Evolutionary conservation across 2,329 filamentous ascomycete species (phyloP), one percentile per base, ranked within the genome.

Genomic region (Decorospora gaudefroyi): DNA sequence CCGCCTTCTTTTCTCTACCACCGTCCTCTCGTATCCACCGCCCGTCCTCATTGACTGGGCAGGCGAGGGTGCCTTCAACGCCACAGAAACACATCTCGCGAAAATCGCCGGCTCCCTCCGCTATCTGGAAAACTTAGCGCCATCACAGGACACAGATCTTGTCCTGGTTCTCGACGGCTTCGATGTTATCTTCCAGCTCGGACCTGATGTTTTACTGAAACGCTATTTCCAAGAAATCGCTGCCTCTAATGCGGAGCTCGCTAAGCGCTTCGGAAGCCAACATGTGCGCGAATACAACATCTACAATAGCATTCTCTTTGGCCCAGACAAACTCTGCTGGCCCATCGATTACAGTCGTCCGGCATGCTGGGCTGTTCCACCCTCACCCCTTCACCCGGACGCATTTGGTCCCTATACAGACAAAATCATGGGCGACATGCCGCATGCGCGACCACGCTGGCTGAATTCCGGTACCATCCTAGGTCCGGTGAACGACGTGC

Each of bases 361-460:
- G 22, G 35, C 35, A 18, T 38, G 35, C 17, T 38, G 35, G 35
- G 26, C 26, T 15, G 35, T 38, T 6, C 35, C 35, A 21, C 16
- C 10, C 18, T 38, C 35, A 19, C 25, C 35, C 12, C 35, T 38
- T 18, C 25, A 26, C 6, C 35, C 35, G 3, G 17, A 38, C 25
- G 35, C 35, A 17, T 38, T 38, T 29, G 35, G 35, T 6, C 35
- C 35, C n/a, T 38, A 29, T 11, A 38, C 35, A 8, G 35, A 38
- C 10, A 17, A 27, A 15, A 16, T 16, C 11, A 13, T 26, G 35
- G 35, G 25, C 9, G 35, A 38, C 16, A 38, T 38, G 35, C 26
- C 17, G 16, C 35, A 38, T 18, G 35, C 35, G 19, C 28, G 35
- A 29, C 35, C 35, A 18, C 35, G 35, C 15, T 38, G 35, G 35